Percentiles rank a stretch among this genome's conserved stretches.
Conservation (phyloP, 2,329 filamentous ascomycete genomes). For the Metarhizium brunneum region DNA sequence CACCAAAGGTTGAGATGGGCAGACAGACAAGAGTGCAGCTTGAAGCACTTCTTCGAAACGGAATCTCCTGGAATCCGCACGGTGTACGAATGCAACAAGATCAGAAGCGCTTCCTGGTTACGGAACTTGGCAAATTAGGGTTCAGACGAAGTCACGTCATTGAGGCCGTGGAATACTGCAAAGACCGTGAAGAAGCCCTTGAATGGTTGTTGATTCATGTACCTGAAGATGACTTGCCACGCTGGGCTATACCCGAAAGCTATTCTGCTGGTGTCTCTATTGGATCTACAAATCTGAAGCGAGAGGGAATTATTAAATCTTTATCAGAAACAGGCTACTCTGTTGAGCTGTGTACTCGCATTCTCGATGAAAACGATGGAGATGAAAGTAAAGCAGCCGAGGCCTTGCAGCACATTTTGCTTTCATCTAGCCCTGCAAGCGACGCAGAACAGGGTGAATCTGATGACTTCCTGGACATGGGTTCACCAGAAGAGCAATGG, state of each 20-base stretch:
- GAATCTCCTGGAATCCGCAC: slow-evolving; percentile 82
- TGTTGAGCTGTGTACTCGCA: slow-evolving; percentile 68
- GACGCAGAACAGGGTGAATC: slow-evolving; percentile 13
- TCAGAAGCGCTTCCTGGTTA: slow-evolving; percentile 52
- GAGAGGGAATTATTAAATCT: slow-evolving; percentile 74
- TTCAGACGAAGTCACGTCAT: slow-evolving; percentile 86
- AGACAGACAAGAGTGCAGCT: slow-evolving; percentile 68
- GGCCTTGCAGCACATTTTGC: slow-evolving; percentile 54
- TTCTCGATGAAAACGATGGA: slow-evolving; percentile 59
- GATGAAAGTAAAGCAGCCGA: slow-evolving; percentile 74
- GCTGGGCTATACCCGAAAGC: slow-evolving; percentile 83
- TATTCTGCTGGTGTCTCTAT: slow-evolving; percentile 88
- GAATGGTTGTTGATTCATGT: slow-evolving; percentile 97
- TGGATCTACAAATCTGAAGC: slow-evolving; percentile 69
- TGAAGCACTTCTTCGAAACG: slow-evolving; percentile 67
- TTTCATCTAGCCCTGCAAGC: slow-evolving; percentile 12
- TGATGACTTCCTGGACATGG: slow-evolving; percentile 36
- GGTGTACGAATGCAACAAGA: slow-evolving; percentile 52
- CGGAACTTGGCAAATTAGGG: slow-evolving; percentile 67
- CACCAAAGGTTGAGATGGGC: slow-evolving; percentile 90
- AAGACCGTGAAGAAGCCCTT: slow-evolving; percentile 82
- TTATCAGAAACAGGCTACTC: slow-evolving; percentile 80
- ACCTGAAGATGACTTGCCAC: slow-evolving; percentile 90
- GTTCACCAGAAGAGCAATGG: slow-evolving; percentile 59
- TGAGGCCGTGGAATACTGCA: slow-evolving; percentile 80